phyloP scores from a whole-genome alignment of 1,139 yeast genomes.

The Candida labiduridarum region DNA sequence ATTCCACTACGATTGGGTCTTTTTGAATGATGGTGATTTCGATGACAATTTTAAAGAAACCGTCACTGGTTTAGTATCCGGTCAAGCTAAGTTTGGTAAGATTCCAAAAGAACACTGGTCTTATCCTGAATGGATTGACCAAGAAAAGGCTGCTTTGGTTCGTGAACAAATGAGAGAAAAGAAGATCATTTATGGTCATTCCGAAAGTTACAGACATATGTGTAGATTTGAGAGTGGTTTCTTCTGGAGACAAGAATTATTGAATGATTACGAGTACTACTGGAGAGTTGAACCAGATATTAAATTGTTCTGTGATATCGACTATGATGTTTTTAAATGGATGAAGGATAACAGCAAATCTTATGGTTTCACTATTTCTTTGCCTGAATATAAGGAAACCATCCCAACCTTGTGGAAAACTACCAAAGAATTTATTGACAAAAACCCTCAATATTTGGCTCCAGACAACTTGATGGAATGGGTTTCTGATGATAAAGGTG shows the following conservation, averaged over 20 bases:
- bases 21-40: slow-evolving; percentile 47
- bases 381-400: slow-evolving; percentile 82
- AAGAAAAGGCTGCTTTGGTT: slow-evolving; percentile 54
- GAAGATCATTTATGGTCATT: slow-evolving; percentile 61
- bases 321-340: slow-evolving; percentile 79
- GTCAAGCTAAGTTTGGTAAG: slow-evolving; percentile 44
- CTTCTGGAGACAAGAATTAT: slow-evolving; percentile 74
- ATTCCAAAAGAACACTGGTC: slow-evolving; percentile 52
- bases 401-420: slow-evolving; percentile 83
- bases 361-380: slow-evolving; percentile 79
- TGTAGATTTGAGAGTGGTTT: slow-evolving; percentile 92
- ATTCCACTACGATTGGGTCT: slow-evolving; percentile 50
- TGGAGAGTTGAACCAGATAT: slow-evolving; percentile 96
- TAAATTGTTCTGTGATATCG: slow-evolving; percentile 74
- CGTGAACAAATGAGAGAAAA: slow-evolving; percentile 55
- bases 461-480: slow-evolving; percentile 72
- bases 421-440: slow-evolving; percentile 65
- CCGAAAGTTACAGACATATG: slow-evolving; percentile 76
- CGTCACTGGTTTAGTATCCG: slow-evolving; percentile 38
- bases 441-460: slow-evolving; percentile 65
- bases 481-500: slow-evolving; percentile 69
- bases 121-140: slow-evolving; percentile 61
- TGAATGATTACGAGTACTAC: slow-evolving; percentile 78
- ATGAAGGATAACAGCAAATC: slow-evolving; percentile 74
- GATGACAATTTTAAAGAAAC: slow-evolving; percentile 41